These are phyloP conservation scores for Vitis hybrid DNA, from an alignment of 177 flowering plant genomes.

Conservation along the genomic window DNA sequence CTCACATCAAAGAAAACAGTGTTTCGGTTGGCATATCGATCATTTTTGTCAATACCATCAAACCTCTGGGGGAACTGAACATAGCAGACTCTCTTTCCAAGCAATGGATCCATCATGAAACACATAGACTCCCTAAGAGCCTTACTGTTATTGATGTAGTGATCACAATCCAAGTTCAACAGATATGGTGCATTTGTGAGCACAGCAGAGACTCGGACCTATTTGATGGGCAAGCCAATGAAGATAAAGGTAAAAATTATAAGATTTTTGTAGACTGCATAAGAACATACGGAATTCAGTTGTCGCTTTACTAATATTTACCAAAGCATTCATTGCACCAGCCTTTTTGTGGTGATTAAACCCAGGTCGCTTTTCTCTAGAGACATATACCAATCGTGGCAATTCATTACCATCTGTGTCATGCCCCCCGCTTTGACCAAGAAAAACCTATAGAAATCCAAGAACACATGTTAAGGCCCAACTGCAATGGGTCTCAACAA, in stretches of 20 bases:
- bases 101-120: conserved; percentile 70
- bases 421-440: conserved; percentile 55
- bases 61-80: conserved; percentile 79
- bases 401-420: conserved; percentile 53
- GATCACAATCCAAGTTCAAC: conserved; percentile 74
- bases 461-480: neutral
- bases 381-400: conserved; percentile 58
- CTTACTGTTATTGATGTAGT: conserved; percentile 75
- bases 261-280: too few species aligned
- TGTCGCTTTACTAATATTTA: conserved; percentile 11
- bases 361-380: conserved; percentile 61
- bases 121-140: conserved; percentile 76
- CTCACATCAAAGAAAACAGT: conserved; percentile 77
- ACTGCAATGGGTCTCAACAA: neutral
- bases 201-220: conserved; percentile 74
- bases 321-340: conserved; percentile 69
- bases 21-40: conserved; percentile 68
- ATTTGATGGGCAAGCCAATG: conserved; percentile 13
- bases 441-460: conserved; percentile 36
- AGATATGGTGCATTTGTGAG: conserved; percentile 68
- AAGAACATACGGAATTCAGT: too few species aligned
- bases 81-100: conserved; percentile 65
- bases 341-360: conserved; percentile 63
- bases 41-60: conserved; percentile 62
- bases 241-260: neutral